Base-by-base conservation (phyloP, 495 filamentous ascomycete species). In the Penicillium robsamsonii region DNA sequence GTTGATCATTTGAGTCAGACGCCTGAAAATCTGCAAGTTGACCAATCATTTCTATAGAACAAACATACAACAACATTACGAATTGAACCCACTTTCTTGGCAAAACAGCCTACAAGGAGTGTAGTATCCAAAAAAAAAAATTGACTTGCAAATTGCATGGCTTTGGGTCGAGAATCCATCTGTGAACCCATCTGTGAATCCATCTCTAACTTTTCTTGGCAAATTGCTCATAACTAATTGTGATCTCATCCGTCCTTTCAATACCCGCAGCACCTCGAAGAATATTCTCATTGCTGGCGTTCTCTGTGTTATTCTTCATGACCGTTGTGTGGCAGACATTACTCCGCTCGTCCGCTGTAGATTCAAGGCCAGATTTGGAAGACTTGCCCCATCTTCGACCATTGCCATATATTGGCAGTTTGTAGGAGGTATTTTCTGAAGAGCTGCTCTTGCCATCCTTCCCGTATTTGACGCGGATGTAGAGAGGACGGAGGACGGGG, bases 401-500 rank as follows among this genome's bases (percentile, higher is more conserved):
- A 31, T 42, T 60, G 17, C 53, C 60, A 40, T 68, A 68, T 56
- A 63, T 56, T 3, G 62, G 66, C 22, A 68, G 31, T 30, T 68
- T 61, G 52, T 68, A 68, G 27, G 62, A 55, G 7, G 47, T 60
- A 38, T 63, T 55, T 22, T 53, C 48, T 15, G 52, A 30, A 12
- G 57, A 54, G 51, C 57, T 46, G 45, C 45, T 50, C 24, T 61
- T 61, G 49, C 66, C 46, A 41, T 67, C 65, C 15, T 60, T 62
- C n/a, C 61, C 61, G 53, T 68, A 63, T 30, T 51, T 54, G 25
- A 66, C 2, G 52, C 61, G 63, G 27, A 62, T 24, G 42, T 66
- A 69, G 7, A 69, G 63, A 51, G 66, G 66, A 5, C 66, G 63
- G 5, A 69, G 63, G 11, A 66, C 63, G 25, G 66, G 63, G 22